Evolutionary conservation across 306 rosid genomes (phyloP).

Genomic region (Macrotyloma uniflorum): DNA sequence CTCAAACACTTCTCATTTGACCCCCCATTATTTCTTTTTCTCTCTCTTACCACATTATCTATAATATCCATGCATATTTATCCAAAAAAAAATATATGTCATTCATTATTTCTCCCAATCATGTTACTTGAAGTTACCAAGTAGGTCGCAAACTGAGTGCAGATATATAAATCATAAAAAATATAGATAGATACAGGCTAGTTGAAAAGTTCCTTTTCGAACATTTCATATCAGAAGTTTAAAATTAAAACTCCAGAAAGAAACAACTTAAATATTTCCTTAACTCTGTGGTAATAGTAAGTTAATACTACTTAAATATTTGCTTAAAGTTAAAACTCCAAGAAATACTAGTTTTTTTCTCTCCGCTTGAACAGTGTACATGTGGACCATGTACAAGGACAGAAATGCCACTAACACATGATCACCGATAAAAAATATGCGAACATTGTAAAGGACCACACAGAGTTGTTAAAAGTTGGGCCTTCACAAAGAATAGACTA

Average conservation of each 20-base stretch:
- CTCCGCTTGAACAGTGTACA: background rate
- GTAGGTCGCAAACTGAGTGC: background rate
- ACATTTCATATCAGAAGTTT: background rate
- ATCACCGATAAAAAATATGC: slow-evolving; percentile 30
- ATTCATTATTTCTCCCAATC: background rate
- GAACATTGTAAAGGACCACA: slow-evolving; percentile 38
- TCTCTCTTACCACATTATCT: background rate
- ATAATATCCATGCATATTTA: background rate
- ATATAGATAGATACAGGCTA: background rate
- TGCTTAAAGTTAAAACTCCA: background rate
- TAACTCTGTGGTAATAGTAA: background rate
- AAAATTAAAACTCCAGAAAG: background rate
- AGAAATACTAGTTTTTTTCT: background rate
- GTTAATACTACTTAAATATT: background rate
- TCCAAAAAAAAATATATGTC: background rate
- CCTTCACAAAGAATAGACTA: slow-evolving; percentile 35
- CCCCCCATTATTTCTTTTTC: background rate
- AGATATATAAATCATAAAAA: background rate
- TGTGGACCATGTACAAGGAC: slow-evolving; percentile 37
- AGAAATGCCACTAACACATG: slow-evolving; percentile 32
- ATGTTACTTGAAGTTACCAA: background rate
- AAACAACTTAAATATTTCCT: background rate
- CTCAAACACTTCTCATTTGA: background rate
- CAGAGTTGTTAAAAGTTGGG: slow-evolving; percentile 29
- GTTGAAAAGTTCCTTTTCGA: background rate